Evolutionary conservation across 306 rosid genomes (phyloP), one percentile per base, ranked within the genome.

Genomic region (Hippophae rhamnoides): DNA sequence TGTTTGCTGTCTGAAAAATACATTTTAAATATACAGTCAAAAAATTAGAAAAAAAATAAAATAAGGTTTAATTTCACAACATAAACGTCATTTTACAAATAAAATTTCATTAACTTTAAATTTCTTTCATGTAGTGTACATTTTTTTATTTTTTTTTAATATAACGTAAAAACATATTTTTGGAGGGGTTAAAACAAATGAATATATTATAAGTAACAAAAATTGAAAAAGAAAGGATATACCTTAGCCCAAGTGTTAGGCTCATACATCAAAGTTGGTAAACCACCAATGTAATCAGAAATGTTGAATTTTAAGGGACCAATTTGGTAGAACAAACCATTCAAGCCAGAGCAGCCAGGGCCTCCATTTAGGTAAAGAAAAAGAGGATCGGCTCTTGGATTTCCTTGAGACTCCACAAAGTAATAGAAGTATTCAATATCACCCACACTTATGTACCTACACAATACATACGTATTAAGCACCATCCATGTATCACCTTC

Each of bases 291-390:
- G 49, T 66, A 66, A 47, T 41, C 62, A 10, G 57, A 13, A 13
- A 57, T 57, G 10, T 56, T 66, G 70, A 66, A 66, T 58, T 57
- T 66, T 31, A 66, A 57, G 1, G 70, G 70, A n/a, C 70, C 69
- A 47, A 66, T 66, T 59, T 66, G 70, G 57, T 56, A 66, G 14
- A 66, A 49, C 27, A 66, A 56, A 47, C 70, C 70, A 8, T 66
- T 66, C 18, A 66, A 8, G 23, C 70, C 70, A 1, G 63, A 56
- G 25, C 70, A 66, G 7, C 70, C 70, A 47, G 70, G 70, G 23
- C 70, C 70, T 5, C 70, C 70, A 56, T 66, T 66, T 11, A 31
- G 10, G 62, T 65, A 65, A 44, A 66, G 70, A 5, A 66, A 43
- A 41, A 66, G 25, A 47, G 70, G 70, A 10, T 66, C 70, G 38